Conservation (phyloP, 345 rosid genomes). For the Populus alba region DNA sequence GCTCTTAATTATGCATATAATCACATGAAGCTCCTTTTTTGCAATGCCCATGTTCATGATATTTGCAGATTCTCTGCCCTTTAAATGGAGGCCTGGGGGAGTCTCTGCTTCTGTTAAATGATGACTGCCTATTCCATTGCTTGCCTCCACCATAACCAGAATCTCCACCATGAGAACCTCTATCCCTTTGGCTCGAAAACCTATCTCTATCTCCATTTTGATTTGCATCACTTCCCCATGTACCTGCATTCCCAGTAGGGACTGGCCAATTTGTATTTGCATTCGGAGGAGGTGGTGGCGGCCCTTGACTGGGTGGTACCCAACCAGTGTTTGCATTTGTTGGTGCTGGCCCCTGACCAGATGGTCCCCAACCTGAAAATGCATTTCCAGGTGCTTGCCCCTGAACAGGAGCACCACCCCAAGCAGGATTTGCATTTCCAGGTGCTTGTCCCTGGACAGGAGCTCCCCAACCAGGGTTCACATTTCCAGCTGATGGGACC, state of each 20-base stretch:
- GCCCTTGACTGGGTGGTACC: slow-evolving; percentile 52
- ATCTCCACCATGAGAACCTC: slow-evolving; percentile 45
- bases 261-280: slow-evolving; percentile 34
- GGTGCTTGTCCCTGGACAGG: slow-evolving; percentile 55
- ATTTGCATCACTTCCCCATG: slow-evolving; percentile 53
- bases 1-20: slow-evolving; percentile 50
- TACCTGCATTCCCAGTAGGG: slow-evolving; percentile 38
- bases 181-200: slow-evolving; percentile 39
- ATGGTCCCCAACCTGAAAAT: slow-evolving; percentile 43
- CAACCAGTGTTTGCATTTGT: slow-evolving; percentile 43
- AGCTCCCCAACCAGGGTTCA: slow-evolving; percentile 49
- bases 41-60: slow-evolving; percentile 60
- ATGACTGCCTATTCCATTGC: slow-evolving; percentile 55
- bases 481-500: slow-evolving; percentile 41
- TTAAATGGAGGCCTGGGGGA: slow-evolving; percentile 35
- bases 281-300: slow-evolving; percentile 30
- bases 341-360: slow-evolving; percentile 45
- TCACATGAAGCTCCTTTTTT: slow-evolving; percentile 73
- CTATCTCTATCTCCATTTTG: slow-evolving; percentile 63
- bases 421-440: slow-evolving; percentile 46
- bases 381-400: slow-evolving; percentile 39
- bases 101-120: slow-evolving; percentile 45
- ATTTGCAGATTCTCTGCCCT: slow-evolving; percentile 65
- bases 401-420: slow-evolving; percentile 50
- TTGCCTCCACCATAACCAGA: slow-evolving; percentile 53